Evolutionary conservation across 345 rosid genomes (phyloP).

Genomic region (Eucalyptus decipiens): DNA sequence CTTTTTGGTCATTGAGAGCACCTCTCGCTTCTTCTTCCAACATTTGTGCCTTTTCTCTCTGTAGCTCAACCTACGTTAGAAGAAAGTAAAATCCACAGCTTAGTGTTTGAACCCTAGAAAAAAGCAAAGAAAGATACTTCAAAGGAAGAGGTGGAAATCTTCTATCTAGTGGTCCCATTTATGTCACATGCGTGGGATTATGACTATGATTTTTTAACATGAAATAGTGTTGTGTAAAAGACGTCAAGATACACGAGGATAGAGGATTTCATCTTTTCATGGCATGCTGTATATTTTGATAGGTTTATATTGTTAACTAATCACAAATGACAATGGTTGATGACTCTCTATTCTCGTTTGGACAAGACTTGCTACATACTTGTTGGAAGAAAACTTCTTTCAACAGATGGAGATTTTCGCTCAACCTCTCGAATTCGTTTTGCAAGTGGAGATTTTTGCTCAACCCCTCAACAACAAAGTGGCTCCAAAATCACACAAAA

Average conservation of each 20-base stretch:
- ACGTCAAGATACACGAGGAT: neutral
- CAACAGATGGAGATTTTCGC: too few species aligned
- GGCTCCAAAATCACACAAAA: too few species aligned
- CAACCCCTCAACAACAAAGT: too few species aligned
- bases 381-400: too few species aligned
- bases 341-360: neutral
- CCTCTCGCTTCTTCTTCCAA: constrained; percentile 11
- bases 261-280: neutral
- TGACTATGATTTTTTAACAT: too few species aligned
- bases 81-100: neutral
- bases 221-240: neutral
- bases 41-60: neutral
- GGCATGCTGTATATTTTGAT: neutral
- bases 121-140: neutral
- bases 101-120: neutral
- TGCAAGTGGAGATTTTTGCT: too few species aligned
- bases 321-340: neutral
- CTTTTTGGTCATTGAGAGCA: neutral
- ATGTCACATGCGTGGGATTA: too few species aligned
- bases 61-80: neutral
- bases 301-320: neutral
- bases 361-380: too few species aligned
- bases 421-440: too few species aligned
- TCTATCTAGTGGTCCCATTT: too few species aligned
- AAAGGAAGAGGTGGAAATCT: neutral